phyloP scores from a whole-genome alignment of 2,329 filamentous ascomycete species.

The Aspergillus aculeatus region DNA sequence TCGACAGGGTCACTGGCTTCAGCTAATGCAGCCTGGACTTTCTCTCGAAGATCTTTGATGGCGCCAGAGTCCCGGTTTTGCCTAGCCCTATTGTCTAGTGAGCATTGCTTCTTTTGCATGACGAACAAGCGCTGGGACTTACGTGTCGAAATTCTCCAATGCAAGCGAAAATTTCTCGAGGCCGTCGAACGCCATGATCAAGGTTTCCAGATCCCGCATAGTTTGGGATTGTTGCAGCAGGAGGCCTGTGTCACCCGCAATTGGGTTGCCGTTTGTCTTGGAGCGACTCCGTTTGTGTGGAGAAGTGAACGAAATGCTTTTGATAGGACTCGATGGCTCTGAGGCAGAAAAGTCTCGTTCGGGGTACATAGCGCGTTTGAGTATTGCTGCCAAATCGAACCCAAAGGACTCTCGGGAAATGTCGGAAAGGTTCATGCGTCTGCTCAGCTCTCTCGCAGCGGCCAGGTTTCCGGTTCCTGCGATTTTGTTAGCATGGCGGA shows the following conservation, averaged over 20 bases:
- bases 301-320: slow-evolving; percentile 27
- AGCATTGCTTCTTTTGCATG: slow-evolving; percentile 6
- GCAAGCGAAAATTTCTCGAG: slow-evolving; percentile 65
- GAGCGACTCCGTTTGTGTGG: slow-evolving; percentile 20
- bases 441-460: slow-evolving; percentile 55
- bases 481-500: slow-evolving; percentile 13
- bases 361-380: slow-evolving; percentile 23
- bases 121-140: slow-evolving; percentile 18
- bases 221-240: slow-evolving; percentile 54
- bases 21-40: slow-evolving; percentile 57
- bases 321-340: slow-evolving; percentile 34
- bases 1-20: slow-evolving; percentile 57
- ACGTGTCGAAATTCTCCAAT: slow-evolving; percentile 48
- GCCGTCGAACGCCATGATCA: slow-evolving; percentile 64
- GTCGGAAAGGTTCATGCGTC: slow-evolving; percentile 51
- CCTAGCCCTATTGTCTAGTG: slow-evolving; percentile 23
- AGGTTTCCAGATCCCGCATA: slow-evolving; percentile 67
- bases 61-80: slow-evolving; percentile 35
- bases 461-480: slow-evolving; percentile 43
- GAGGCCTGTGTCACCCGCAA: slow-evolving; percentile 15
- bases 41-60: slow-evolving; percentile 53
- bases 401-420: slow-evolving; percentile 44
- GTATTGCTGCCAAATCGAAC: slow-evolving; percentile 36
- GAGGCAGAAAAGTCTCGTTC: slow-evolving; percentile 23
- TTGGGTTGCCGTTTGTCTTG: background rate